Conservation (phyloP, 2,329 filamentous ascomycete species). For the Cryphonectria carpinicola region DNA sequence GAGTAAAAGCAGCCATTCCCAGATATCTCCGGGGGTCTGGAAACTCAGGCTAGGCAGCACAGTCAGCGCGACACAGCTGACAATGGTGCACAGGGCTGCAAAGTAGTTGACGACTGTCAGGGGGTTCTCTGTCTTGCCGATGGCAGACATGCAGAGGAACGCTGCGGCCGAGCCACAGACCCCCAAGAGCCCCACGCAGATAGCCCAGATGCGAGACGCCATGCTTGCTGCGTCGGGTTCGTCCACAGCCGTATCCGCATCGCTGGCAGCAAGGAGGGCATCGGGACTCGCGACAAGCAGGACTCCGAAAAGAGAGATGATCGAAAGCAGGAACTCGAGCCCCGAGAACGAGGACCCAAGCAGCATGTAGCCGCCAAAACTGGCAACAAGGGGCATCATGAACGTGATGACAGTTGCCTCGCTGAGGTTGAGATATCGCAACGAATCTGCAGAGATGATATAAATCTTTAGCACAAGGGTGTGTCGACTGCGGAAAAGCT, state of each 20-base stretch:
- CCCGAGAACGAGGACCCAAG: constrained; percentile 7
- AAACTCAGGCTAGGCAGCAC: constrained; percentile 13
- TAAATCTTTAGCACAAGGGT: neutral
- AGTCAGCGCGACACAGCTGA: constrained; percentile 7
- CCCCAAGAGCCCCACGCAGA: constrained; percentile 6
- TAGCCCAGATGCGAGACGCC: constrained; percentile 10
- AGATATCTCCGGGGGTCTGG: constrained; percentile 2
- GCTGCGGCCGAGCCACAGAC: constrained; percentile 22
- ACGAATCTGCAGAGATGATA: constrained; percentile 4
- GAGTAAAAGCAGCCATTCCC: constrained; percentile 17
- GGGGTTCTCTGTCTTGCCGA: constrained; percentile 15
- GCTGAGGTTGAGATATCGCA: constrained; percentile 15
- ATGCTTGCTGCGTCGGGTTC: neutral
- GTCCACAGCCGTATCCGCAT: neutral
- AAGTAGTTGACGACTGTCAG: constrained; percentile 22
- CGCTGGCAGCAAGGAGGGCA: constrained; percentile 3
- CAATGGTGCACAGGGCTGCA: constrained; percentile 13
- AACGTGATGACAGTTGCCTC: constrained; percentile 22
- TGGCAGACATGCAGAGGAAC: constrained; percentile 17
- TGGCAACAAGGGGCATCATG: constrained; percentile 17
- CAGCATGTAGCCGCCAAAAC: constrained; percentile 13
- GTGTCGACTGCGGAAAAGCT: no score
- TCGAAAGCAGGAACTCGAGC: constrained; percentile 11
- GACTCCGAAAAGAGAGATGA: constrained; percentile 14
- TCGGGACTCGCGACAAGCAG: constrained; percentile 15